Base-by-base conservation (phyloP, 768 basidiomycete genomes). In the Auriscalpium vulgare region DNA sequence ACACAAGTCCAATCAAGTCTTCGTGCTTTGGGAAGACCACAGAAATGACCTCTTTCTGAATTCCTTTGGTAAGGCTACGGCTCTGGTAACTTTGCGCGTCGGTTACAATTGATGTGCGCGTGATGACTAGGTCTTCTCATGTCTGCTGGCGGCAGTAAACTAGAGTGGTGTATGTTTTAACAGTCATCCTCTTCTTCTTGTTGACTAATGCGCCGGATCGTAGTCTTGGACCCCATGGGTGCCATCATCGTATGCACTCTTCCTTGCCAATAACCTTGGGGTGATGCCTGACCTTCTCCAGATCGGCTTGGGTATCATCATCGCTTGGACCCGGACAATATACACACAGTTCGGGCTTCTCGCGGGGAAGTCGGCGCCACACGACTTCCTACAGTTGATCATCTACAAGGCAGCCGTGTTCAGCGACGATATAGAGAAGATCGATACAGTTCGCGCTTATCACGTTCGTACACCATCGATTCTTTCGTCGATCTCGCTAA, bases 21-120 rank as follows among this genome's bases (percentile, higher is more conserved):
- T 82, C 47, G 83, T 97, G n/a, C 79, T 97, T 34, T 97, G 92
- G 93, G 91, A 97, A 69, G 95, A 98, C 66, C 95, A 97, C 61
- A 78, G 95, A 62, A 97, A 94, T 64, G 95, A 95, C 65, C 67
- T 93, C n/a, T 89, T 83, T 67, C 84, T 92, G 67, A 93, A 93
- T 64, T 74, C 79, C 23, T 87, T 89, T 58, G 86, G 87, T 86
- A 58, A 37, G 76, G 54, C 29, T 29, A 29, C 29, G 29, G 29
- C 4, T 4, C 29, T 29, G 5, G 7, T 29, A 29, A 29, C 29
- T 1, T 29, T 29, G 29, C 29, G 29, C 29, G 5, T 29, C 29
- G 7, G 2, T 4, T 29, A 29, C 29, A 29, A 48, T 35, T 53
- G 35, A 60, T 19, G 38, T 47, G 48, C n/a, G 34, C 37, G 38